Percentiles rank a stretch among this genome's conserved stretches.
Conservation (phyloP, 306 rosid species). For the Dalbergia cultrata region DNA sequence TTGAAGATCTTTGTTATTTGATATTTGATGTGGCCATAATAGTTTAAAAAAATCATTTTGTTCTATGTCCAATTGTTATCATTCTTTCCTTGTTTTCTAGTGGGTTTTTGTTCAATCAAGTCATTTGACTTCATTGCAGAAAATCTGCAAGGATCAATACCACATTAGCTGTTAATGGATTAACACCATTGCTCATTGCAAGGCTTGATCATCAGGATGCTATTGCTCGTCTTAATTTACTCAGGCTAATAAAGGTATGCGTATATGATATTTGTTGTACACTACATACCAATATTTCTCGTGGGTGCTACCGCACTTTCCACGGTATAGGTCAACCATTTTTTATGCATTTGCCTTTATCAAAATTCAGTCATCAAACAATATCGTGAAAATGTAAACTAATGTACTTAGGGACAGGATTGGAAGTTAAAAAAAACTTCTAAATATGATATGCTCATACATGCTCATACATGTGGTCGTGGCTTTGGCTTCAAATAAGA, state of each 20-base stretch:
- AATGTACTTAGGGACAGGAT: background rate
- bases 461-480: background rate
- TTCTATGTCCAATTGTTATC: background rate
- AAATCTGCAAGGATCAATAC: conserved; percentile 97
- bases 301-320: conserved; percentile 25
- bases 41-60: conserved; percentile 9
- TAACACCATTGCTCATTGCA: conserved; percentile 93
- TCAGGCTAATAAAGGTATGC: conserved; percentile 92
- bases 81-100: conserved; percentile 18
- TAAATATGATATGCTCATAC: background rate
- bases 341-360: no score
- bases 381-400: background rate
- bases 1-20: background rate
- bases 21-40: background rate
- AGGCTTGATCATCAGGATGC: conserved; percentile 99
- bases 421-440: background rate
- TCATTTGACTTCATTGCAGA: conserved; percentile 60
- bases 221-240: conserved; percentile 97
- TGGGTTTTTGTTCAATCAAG: conserved; percentile 8
- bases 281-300: conserved; percentile 26
- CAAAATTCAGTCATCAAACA: background rate
- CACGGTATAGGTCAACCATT: background rate
- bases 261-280: conserved; percentile 30
- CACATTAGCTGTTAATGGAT: conserved; percentile 93
- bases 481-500: no score